A percentile compares a stretch with the other conserved stretches of the same genome.
Evolutionary conservation across 306 rosid species (phyloP).

Genomic region (Calophaca sinica): DNA sequence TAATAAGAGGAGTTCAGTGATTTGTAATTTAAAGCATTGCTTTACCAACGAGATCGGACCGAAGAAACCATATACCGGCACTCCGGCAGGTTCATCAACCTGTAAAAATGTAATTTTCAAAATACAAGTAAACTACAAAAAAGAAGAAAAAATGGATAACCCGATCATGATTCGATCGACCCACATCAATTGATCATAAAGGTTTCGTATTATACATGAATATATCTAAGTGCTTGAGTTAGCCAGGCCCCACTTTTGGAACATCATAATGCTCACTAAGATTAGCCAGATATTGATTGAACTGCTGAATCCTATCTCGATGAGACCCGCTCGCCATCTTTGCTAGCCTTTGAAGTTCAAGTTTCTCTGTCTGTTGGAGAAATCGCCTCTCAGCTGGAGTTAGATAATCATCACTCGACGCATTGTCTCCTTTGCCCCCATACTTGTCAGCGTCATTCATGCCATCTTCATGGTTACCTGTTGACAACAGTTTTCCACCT

Average conservation of each 20-base stretch:
- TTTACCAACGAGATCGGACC: no score
- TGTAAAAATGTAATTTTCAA: no score
- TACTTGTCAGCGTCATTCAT: slow-evolving; percentile 27
- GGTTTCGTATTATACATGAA: no score
- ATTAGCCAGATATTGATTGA: slow-evolving; percentile 50
- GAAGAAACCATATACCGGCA: no score
- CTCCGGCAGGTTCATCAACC: no score
- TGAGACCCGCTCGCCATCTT: slow-evolving; percentile 51
- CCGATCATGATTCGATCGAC: no score
- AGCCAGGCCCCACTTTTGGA: slow-evolving; percentile 60
- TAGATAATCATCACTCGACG: slow-evolving; percentile 39
- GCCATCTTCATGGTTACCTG: slow-evolving; percentile 25
- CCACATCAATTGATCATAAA: no score
- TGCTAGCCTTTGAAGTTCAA: slow-evolving; percentile 49
- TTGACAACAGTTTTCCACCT: slow-evolving; percentile 31
- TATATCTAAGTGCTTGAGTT: no score
- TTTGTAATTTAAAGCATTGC: no score
- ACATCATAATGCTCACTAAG: slow-evolving; percentile 56
- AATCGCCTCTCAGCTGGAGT: slow-evolving; percentile 52
- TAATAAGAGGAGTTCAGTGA: no score
- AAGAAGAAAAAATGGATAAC: no score
- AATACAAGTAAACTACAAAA: no score
- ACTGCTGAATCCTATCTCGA: slow-evolving; percentile 47
- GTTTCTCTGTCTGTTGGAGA: slow-evolving; percentile 48
- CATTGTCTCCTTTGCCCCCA: background rate